Percentiles rank a stretch among this genome's conserved stretches.
These are phyloP conservation scores for Botrytis sinoallii DNA, from an alignment of 2,329 filamentous ascomycete species.

Conservation along the genomic window DNA sequence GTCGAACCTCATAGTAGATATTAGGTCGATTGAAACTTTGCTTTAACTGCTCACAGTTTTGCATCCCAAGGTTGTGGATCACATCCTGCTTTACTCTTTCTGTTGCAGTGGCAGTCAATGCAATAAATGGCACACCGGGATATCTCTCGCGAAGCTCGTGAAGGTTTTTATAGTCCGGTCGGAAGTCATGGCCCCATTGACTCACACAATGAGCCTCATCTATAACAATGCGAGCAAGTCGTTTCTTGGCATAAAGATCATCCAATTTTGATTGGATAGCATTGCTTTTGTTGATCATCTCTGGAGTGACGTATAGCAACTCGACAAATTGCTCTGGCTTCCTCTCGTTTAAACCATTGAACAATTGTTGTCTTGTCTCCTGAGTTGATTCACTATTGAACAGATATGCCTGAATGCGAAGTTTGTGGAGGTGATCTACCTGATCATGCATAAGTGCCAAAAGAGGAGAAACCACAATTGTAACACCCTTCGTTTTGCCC, in stretches of 20 bases:
- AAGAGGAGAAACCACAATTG: conserved; percentile 90
- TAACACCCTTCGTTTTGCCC: conserved; percentile 81
- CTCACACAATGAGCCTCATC: conserved; percentile 99
- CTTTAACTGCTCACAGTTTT: conserved; percentile 69
- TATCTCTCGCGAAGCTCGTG: conserved; percentile 71
- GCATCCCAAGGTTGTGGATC: conserved; percentile 85
- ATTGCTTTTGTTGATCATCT: conserved; percentile 86
- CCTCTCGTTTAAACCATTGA: conserved; percentile 58
- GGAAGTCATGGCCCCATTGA: conserved; percentile 98
- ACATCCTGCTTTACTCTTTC: conserved; percentile 89
- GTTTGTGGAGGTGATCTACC: conserved; percentile 72
- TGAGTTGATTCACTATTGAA: conserved; percentile 74
- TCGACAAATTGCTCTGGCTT: conserved; percentile 76
- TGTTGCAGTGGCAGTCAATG: conserved; percentile 91
- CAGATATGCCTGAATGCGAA: conserved; percentile 75
- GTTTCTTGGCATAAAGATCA: conserved; percentile 64
- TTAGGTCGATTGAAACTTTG: conserved; percentile 99
- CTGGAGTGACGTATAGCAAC: conserved; percentile 88
- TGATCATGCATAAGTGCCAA: conserved; percentile 98
- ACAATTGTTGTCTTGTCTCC: conserved; percentile 62
- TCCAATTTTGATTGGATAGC: conserved; percentile 64
- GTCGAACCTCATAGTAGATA: conserved; percentile 78
- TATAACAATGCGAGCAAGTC: conserved; percentile 87
- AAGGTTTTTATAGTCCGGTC: conserved; percentile 89
- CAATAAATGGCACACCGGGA: conserved; percentile 83